Base-by-base conservation (phyloP, 2,329 filamentous ascomycete species). In the Fusarium paranaense region DNA sequence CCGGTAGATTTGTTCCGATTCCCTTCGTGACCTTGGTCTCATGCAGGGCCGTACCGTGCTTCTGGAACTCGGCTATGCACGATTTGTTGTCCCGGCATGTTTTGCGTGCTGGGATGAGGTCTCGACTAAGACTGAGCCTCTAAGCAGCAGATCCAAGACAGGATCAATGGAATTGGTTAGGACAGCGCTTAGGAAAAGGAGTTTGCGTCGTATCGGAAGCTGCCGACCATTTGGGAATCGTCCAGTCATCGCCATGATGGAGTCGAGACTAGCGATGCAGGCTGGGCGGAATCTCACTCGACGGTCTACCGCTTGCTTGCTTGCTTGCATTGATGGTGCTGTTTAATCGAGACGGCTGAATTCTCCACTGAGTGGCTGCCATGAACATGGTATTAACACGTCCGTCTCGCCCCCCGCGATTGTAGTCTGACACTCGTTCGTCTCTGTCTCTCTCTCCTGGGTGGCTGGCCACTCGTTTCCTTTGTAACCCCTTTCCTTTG, bases 231-330 rank as follows among this genome's bases (percentile, higher is more conserved):
- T 11, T 30, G 71, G 30, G 47, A 32, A 32, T 32, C 9, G 30
- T 32, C 71, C 64, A 66, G 68, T 74, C 58, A 70, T 78, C 73
- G 66, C 54, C 52, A 66, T 66, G 40, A 67, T 74, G 13, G 50
- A 62, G 32, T 40, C 35, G 35, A 38, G 9, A 72, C 75, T 69
- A 76, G 73, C 73, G 11, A 37, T 76, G 71, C 75, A 73, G 61
- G 67, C 35, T 47, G 58, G 62, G 59, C 16, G 27, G 37, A 25
- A 30, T 52, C 64, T 76, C 77, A 77, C 75, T 65, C 50, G 32
- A 50, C 42, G 50, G 45, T 78, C 71, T 67, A 13, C 30, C 54
- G n/a, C 13, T n/a, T 4, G 25, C 47, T 27, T 76, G 70, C 74
- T 77, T 64, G 18, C 18, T 78, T 73, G 75, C 13, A 52, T 45